Conservation (phyloP, 352 stramenopile species). For the Phytophthora pistaciae region DNA sequence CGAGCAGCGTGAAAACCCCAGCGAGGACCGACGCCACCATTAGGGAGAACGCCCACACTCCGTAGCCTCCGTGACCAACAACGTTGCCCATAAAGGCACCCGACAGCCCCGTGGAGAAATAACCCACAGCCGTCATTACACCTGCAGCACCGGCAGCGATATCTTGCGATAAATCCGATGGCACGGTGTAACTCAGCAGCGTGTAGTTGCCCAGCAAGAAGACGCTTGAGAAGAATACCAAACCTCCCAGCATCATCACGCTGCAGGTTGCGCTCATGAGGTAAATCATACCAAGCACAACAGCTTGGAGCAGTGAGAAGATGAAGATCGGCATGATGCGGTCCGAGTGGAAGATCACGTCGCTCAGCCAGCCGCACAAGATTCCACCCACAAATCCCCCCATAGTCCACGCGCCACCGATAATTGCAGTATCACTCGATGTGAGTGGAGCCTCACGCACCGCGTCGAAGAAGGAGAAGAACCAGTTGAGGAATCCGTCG, state of each 20-base stretch:
- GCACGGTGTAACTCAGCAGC: constrained; percentile 67
- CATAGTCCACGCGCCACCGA: constrained; percentile 70
- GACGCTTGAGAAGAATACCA: constrained; percentile 67
- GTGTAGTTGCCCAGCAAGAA: constrained; percentile 75
- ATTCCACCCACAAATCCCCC: constrained; percentile 69
- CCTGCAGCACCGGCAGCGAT: constrained; percentile 62
- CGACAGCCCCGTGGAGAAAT: constrained; percentile 55
- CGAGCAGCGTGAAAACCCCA: constrained; percentile 55
- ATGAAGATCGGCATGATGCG: constrained; percentile 72
- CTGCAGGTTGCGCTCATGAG: constrained; percentile 55
- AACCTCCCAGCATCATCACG: constrained; percentile 42
- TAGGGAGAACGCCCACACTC: constrained; percentile 58
- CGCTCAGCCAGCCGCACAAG: constrained; percentile 68
- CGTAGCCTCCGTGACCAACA: constrained; percentile 41
- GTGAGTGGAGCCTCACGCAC: constrained; percentile 51
- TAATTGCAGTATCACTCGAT: constrained; percentile 56
- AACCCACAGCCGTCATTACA: constrained; percentile 64
- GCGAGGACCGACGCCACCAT: constrained; percentile 56
- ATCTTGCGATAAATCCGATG: constrained; percentile 62
- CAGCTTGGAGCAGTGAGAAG: constrained; percentile 61
- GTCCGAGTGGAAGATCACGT: constrained; percentile 68
- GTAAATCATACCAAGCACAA: constrained; percentile 54
- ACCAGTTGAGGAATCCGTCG: constrained; percentile 75
- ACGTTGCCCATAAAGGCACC: constrained; percentile 55
- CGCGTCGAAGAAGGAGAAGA: constrained; percentile 74